phyloP scores from a whole-genome alignment of 768 basidiomycete species.

The Suillus luteus region DNA sequence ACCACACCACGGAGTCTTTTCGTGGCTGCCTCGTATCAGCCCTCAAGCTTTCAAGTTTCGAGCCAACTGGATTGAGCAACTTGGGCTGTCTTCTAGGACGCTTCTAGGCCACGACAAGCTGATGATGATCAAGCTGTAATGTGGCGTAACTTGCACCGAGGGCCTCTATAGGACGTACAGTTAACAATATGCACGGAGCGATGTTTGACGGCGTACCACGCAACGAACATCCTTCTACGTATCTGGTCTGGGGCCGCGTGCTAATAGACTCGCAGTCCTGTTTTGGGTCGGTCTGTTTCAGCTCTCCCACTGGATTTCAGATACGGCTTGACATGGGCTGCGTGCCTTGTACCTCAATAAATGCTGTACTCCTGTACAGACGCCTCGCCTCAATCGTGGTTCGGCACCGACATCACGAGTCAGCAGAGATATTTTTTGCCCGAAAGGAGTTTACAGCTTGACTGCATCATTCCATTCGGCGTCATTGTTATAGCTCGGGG shows the following conservation, averaged over 20 bases:
- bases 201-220: background rate
- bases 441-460: background rate
- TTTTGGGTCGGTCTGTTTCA: background rate
- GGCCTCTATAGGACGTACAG: background rate
- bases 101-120: background rate
- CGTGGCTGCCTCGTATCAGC: background rate
- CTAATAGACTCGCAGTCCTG: background rate
- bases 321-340: background rate
- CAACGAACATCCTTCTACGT: background rate
- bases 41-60: background rate
- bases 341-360: background rate
- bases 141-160: background rate
- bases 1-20: background rate
- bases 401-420: background rate
- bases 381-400: background rate
- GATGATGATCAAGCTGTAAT: background rate
- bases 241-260: background rate
- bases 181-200: background rate
- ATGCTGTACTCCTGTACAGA: conserved; percentile 2
- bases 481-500: background rate
- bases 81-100: background rate
- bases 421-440: background rate
- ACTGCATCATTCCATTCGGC: background rate
- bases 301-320: background rate
- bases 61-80: background rate